Evolutionary conservation across 1,284 basidiomycete genomes (phyloP).

Genomic region (Malassezia equina): DNA sequence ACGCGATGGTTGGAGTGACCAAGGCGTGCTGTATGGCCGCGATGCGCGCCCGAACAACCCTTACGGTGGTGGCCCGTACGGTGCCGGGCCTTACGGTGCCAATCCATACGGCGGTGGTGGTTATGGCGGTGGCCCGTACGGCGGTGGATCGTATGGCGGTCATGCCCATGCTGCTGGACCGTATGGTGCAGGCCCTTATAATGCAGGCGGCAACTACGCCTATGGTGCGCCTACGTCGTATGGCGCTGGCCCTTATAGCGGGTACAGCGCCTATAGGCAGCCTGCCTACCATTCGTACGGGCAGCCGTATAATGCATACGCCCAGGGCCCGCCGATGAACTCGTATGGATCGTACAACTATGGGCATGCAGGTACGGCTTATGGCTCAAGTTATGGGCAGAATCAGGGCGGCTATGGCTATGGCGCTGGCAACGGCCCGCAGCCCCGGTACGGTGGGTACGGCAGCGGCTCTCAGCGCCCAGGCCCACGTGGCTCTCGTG

Average conservation of each 20-base stretch:
- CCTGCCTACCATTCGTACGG: not conserved
- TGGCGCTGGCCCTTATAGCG: not conserved
- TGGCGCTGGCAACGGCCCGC: not conserved
- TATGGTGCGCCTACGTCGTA: not conserved
- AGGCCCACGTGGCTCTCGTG: not conserved
- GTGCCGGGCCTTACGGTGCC: not conserved
- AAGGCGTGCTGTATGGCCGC: slow-evolving; percentile 7
- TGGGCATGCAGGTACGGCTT: not conserved
- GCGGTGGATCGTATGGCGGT: slow-evolving; percentile 20
- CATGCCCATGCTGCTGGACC: slow-evolving; percentile 12
- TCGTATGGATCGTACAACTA: not conserved
- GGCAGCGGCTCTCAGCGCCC: not conserved
- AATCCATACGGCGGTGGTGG: slow-evolving; percentile 18
- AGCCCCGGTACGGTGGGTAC: not conserved
- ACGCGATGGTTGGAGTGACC: slow-evolving; percentile 3
- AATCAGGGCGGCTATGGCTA: not conserved
- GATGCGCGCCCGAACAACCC: not conserved
- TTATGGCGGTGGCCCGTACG: slow-evolving; percentile 18
- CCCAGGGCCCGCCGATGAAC: not conserved
- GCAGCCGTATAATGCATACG: not conserved
- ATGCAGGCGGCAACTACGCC: not conserved
- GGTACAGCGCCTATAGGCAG: not conserved
- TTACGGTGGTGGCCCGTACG: not conserved
- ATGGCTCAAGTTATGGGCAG: not conserved
- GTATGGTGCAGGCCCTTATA: slow-evolving; percentile 3